Conservation (phyloP, 2,329 filamentous ascomycete species). For the Emericellopsis cladophorae region DNA sequence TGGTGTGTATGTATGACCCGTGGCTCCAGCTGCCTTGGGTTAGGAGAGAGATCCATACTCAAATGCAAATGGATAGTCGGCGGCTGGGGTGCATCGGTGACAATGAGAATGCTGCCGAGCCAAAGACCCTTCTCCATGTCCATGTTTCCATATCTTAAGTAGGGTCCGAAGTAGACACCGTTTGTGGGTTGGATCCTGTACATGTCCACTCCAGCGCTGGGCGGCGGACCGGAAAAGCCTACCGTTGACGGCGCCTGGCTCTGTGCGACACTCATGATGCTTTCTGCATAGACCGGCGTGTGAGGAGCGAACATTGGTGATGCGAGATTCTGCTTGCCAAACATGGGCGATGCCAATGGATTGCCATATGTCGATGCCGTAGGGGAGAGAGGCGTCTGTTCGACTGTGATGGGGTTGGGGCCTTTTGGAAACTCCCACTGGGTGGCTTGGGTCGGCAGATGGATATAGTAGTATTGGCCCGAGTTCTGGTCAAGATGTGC, state of each 20-base stretch:
- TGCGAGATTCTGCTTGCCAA: slow-evolving; percentile 43
- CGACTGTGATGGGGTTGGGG: slow-evolving; percentile 76
- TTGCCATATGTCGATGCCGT: slow-evolving; percentile 66
- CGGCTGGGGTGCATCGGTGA: slow-evolving; percentile 82
- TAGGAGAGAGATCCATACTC: slow-evolving; percentile 81
- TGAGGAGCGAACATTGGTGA: slow-evolving; percentile 78
- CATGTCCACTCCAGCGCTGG: slow-evolving; percentile 78
- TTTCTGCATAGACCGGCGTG: slow-evolving; percentile 74
- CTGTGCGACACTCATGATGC: slow-evolving; percentile 69
- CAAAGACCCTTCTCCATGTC: slow-evolving; percentile 82
- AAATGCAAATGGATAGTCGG: slow-evolving; percentile 94
- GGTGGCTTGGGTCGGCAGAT: slow-evolving; percentile 85
- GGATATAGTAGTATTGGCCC: slow-evolving; percentile 98
- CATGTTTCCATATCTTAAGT: slow-evolving; percentile 94
- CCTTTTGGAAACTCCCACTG: slow-evolving; percentile 99
- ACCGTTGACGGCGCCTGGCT: slow-evolving; percentile 61
- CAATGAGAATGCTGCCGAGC: slow-evolving; percentile 86
- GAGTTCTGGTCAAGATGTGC: slow-evolving; percentile 91
- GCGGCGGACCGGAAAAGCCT: slow-evolving; percentile 84
- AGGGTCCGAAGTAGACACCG: slow-evolving; percentile 95
- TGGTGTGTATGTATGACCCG: slow-evolving; percentile 81
- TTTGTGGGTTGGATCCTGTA: slow-evolving; percentile 92
- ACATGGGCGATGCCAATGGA: slow-evolving; percentile 55
- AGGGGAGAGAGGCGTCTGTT: slow-evolving; percentile 72
- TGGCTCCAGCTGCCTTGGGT: slow-evolving; percentile 74